phyloP scores from a whole-genome alignment of 1,139 yeast genomes.

The Pichia sp. region DNA sequence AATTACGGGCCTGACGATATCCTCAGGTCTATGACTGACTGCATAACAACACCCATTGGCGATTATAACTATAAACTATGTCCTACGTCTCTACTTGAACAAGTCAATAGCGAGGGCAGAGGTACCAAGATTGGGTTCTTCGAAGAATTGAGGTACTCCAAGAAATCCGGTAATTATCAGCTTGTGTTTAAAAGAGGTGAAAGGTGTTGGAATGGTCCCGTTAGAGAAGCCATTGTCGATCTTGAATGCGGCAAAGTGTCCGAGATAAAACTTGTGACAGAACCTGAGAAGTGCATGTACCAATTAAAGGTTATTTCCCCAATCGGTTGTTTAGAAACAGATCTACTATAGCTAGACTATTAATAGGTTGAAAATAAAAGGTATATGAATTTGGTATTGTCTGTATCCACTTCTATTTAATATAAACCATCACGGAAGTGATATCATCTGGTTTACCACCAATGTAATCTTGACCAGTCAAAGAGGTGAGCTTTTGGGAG shows the following conservation, averaged over 20 bases:
- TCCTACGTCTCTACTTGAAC: constrained; percentile 50
- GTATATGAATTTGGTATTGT: background rate
- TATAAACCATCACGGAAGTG: constrained; percentile 67
- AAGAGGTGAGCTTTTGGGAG: constrained; percentile 62
- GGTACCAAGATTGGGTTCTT: constrained; percentile 49
- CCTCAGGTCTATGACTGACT: constrained; percentile 46
- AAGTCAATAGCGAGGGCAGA: constrained; percentile 42
- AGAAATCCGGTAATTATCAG: constrained; percentile 27
- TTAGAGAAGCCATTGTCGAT: constrained; percentile 58
- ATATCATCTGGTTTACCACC: constrained; percentile 98
- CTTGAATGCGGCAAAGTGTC: constrained; percentile 61
- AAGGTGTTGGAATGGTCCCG: constrained; percentile 94
- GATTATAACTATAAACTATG: constrained; percentile 68
- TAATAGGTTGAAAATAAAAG: too few relatives aligned
- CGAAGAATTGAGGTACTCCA: constrained; percentile 26
- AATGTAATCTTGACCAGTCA: constrained; percentile 63
- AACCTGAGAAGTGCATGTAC: constrained; percentile 87
- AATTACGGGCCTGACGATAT: constrained; percentile 61
- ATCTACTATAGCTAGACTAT: constrained; percentile 7
- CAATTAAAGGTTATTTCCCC: constrained; percentile 58
- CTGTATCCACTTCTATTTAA: constrained; percentile 29
- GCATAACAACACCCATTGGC: constrained; percentile 47
- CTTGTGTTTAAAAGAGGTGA: constrained; percentile 59
- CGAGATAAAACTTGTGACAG: constrained; percentile 59
- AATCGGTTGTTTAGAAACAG: constrained; percentile 47